A percentile compares a stretch with the other conserved stretches of the same genome.
These are phyloP conservation scores for Claviceps spartinae DNA, from an alignment of 2,329 filamentous ascomycete genomes.

Conservation along the genomic window DNA sequence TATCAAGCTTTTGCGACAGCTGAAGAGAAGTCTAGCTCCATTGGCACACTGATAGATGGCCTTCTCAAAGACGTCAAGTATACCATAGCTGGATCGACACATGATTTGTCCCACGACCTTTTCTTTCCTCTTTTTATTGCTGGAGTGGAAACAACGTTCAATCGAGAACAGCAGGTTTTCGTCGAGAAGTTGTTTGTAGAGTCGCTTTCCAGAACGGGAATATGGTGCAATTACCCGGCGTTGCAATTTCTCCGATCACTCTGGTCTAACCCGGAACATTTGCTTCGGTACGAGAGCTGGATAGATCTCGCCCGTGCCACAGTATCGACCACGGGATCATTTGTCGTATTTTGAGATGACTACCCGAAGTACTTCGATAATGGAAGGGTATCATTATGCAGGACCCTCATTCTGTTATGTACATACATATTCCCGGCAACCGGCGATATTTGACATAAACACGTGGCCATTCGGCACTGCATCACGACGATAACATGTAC, in stretches of 20 bases:
- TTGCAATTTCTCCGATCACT: conserved; percentile 5
- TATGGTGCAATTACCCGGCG: conserved; percentile 6
- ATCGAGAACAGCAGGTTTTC: background rate
- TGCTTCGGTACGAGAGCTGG: conserved; percentile 1
- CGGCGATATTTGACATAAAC: too few relatives aligned
- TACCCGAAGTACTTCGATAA: too few relatives aligned
- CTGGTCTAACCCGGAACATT: background rate
- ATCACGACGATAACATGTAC: too few relatives aligned
- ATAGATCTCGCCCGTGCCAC: conserved; percentile 5
- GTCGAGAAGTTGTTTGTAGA: conserved; percentile 4
- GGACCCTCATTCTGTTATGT: too few relatives aligned
- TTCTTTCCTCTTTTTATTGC: conserved; percentile 8
- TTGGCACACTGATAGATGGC: background rate
- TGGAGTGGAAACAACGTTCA: conserved; percentile 1
- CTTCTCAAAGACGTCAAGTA: conserved; percentile 3
- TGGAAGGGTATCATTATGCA: too few relatives aligned
- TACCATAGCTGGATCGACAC: conserved; percentile 2
- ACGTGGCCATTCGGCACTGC: too few relatives aligned
- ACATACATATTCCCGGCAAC: too few relatives aligned
- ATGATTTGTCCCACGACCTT: conserved; percentile 5
- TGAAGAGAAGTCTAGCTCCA: background rate
- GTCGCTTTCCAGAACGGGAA: conserved; percentile 1
- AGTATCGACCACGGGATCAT: background rate
- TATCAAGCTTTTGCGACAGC: conserved; percentile 9
- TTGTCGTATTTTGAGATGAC: conserved; percentile 3